Conservation (phyloP, 805 yeast species). For the Lachancea fermentati region DNA sequence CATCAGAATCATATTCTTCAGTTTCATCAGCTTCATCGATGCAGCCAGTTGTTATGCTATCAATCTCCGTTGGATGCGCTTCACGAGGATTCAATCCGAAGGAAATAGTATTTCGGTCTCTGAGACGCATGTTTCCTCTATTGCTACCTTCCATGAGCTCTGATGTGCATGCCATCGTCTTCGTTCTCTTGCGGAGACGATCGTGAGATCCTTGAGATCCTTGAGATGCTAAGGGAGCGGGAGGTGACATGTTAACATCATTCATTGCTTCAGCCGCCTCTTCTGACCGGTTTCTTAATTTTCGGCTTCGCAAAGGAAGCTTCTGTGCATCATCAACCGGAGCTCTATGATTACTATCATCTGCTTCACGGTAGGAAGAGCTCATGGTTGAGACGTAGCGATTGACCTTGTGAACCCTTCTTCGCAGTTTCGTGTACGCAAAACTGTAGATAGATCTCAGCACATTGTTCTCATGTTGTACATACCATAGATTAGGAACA, state of each 20-base stretch:
- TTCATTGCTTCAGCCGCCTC: no score
- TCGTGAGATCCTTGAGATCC: no score
- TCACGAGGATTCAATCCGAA: neutral
- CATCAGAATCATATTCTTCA: neutral
- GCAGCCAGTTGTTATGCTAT: neutral
- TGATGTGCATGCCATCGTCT: neutral
- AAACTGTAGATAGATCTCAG: conserved; percentile 8
- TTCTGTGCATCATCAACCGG: neutral
- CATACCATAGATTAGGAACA: conserved; percentile 52
- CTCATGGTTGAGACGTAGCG: conserved; percentile 2
- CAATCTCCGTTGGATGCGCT: neutral
- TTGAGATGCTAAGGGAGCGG: no score
- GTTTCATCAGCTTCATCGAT: neutral
- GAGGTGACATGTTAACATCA: no score
- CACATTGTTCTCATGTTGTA: conserved; percentile 14
- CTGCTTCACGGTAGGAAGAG: neutral
- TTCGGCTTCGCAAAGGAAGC: neutral
- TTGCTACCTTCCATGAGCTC: neutral
- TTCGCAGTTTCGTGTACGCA: conserved; percentile 4
- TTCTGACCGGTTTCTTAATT: neutral
- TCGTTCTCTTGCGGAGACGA: neutral
- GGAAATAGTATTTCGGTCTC: neutral
- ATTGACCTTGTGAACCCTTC: conserved; percentile 7
- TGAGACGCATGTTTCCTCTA: neutral
- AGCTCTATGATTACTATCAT: neutral